These are phyloP conservation scores for Phellopilus nigrolimitatus DNA, from an alignment of 1,284 basidiomycete genomes.

Conservation along the genomic window DNA sequence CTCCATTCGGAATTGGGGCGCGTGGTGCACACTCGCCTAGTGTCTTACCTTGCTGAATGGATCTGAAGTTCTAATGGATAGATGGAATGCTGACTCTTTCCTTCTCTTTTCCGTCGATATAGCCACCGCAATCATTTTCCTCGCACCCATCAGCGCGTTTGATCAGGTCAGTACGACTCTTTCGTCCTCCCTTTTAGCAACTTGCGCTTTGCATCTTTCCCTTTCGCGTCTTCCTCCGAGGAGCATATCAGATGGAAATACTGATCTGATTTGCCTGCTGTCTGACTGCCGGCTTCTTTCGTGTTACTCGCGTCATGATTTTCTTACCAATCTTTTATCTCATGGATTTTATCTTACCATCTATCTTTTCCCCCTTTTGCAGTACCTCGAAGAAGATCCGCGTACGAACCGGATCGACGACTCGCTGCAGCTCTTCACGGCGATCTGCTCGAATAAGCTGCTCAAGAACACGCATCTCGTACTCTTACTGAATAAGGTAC, in stretches of 20 bases:
- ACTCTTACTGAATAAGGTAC: slow-evolving; percentile 71
- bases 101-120: slow-evolving; percentile 15
- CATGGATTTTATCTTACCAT: not conserved
- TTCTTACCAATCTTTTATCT: not conserved
- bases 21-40: too few species aligned
- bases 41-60: too few species aligned
- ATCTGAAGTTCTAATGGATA: not conserved
- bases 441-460: slow-evolving; percentile 69
- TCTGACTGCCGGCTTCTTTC: too few species aligned
- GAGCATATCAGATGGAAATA: too few species aligned
- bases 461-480: slow-evolving; percentile 68
- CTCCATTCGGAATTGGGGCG: too few species aligned
- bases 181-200: too few species aligned
- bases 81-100: not conserved
- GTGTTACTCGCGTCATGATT: not conserved
- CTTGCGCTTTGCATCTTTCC: too few species aligned
- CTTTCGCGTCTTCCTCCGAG: too few species aligned
- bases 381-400: slow-evolving; percentile 79
- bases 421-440: slow-evolving; percentile 70
- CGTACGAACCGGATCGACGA: slow-evolving; percentile 75
- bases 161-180: slow-evolving; percentile 58
- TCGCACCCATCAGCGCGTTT: slow-evolving; percentile 77
- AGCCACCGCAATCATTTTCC: slow-evolving; percentile 72
- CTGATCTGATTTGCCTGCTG: too few species aligned
- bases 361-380: slow-evolving; percentile 10